Evolutionary conservation across 768 basidiomycete genomes (phyloP), one percentile per base, ranked within the genome.

Genomic region (Leccinum truebloodii): DNA sequence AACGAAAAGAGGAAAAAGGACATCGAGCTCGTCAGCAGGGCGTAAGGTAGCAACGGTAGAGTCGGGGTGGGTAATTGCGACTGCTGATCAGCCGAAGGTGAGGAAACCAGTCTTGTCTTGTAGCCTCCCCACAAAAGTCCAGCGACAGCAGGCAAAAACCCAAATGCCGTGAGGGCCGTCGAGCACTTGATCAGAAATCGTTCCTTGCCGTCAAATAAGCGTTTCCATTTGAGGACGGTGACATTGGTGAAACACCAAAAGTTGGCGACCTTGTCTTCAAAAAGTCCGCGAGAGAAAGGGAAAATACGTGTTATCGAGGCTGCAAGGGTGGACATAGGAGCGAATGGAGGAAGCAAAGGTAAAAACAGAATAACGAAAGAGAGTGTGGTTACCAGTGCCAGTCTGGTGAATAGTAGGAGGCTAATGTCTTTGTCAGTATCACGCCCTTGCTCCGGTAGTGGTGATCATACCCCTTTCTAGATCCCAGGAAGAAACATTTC

Each of bases 1-100:
- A 96, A 96, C 6, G 94, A 95, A 78, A 96, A 95, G 34, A 98
- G 79, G 78, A 96, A 98, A 81, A 98, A 97, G 9, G 94, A 90
- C 80, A 98, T 83, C 0, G 92, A 90, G 1, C 86, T 87, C 7
- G 85, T 87, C 61, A 94, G 82, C 28, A 97, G 79, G 3, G 90
- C 87, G 64, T 92, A 90, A 0, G 90, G 90, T 4, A 98, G 80
- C 2, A 98, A 78, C 0, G 85, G 80, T 24, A 90, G 74, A 28
- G 89, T 80, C 6, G 84, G 83, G 0, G 84, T 77, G 9, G 80
- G 79, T 30, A 10, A 16, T n/a, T 41, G 62, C 6, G 59, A 32
- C 32, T 48, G 50, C 18, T 62, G 20, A 26, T 57, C 48, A 10
- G 34, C 22, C 10, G 57, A n/a, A 41, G 49, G 51, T 3, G 41